Conservation (phyloP, 495 filamentous ascomycete genomes). For the Aspergillus nanangensis region DNA sequence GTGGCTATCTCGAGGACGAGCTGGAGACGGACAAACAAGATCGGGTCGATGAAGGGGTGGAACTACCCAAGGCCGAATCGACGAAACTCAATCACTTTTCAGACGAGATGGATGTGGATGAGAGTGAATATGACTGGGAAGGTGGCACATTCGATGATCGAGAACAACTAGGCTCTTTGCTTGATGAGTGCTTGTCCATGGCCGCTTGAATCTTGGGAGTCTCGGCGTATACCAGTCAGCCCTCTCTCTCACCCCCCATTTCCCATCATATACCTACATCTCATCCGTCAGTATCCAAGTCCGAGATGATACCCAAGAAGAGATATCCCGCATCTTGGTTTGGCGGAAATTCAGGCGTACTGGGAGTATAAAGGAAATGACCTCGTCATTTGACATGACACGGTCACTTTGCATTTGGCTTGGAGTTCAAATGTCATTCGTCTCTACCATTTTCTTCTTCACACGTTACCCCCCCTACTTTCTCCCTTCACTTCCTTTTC, state of each 20-base stretch:
- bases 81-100: slow-evolving; percentile 28
- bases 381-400: slow-evolving; percentile 7
- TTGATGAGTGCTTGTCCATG: slow-evolving; percentile 60
- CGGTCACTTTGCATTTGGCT: slow-evolving; percentile 9
- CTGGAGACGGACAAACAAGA: slow-evolving; percentile 55
- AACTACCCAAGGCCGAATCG: slow-evolving; percentile 30
- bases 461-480: background rate
- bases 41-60: slow-evolving; percentile 33
- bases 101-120: slow-evolving; percentile 64
- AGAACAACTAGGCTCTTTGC: slow-evolving; percentile 57
- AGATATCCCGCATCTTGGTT: slow-evolving; percentile 8
- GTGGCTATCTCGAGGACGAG: slow-evolving; percentile 71
- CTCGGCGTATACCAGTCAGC: too few species aligned
- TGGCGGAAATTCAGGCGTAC: slow-evolving; percentile 15
- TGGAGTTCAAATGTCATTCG: slow-evolving; percentile 11
- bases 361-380: slow-evolving; percentile 15
- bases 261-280: background rate
- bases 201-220: slow-evolving; percentile 38
- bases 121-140: slow-evolving; percentile 67
- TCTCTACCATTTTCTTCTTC: background rate
- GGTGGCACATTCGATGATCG: slow-evolving; percentile 60
- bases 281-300: background rate
- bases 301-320: background rate
- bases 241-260: background rate
- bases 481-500: slow-evolving; percentile 8